Evolutionary conservation across 2,329 filamentous ascomycete species (phyloP).

Genomic region (Aspergillus sergii): DNA sequence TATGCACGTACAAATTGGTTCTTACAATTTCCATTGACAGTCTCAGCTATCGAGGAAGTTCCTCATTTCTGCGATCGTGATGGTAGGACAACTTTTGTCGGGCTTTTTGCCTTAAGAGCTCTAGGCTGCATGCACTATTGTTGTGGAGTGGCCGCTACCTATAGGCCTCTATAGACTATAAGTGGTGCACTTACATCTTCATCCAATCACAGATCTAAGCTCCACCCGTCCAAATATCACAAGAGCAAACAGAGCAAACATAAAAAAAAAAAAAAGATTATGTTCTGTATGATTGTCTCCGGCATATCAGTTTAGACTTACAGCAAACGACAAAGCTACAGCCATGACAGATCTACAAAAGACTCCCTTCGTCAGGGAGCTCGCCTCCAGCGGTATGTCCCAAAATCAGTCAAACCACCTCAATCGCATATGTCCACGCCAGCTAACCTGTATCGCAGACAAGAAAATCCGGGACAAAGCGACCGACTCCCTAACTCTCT

Average conservation of each 20-base stretch:
- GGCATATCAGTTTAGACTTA: neutral
- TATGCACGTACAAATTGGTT: no score
- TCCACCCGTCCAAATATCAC: neutral
- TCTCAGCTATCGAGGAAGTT: no score
- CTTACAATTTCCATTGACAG: no score
- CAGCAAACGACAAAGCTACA: constrained; percentile 16
- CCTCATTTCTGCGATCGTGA: no score
- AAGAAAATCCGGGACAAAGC: constrained; percentile 76
- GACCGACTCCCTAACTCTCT: constrained; percentile 74
- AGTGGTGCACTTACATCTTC: neutral
- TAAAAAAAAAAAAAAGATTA: constrained; percentile 20
- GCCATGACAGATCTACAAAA: constrained; percentile 47
- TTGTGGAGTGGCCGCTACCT: no score
- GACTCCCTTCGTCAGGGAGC: constrained; percentile 76
- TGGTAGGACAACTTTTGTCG: no score
- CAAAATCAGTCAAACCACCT: neutral
- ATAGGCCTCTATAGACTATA: no score
- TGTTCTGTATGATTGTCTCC: neutral
- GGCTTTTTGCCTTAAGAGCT: no score
- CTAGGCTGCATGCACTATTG: no score
- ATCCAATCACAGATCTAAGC: constrained; percentile 11
- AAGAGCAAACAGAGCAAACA: constrained; percentile 14
- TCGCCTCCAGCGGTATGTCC: constrained; percentile 74
- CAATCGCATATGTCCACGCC: neutral
- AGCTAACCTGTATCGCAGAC: constrained; percentile 56